Percentiles rank a stretch among this genome's conserved stretches.
Evolutionary conservation across 2,329 filamentous ascomycete genomes (phyloP).

Genomic region (Davidsoniella virescens): DNA sequence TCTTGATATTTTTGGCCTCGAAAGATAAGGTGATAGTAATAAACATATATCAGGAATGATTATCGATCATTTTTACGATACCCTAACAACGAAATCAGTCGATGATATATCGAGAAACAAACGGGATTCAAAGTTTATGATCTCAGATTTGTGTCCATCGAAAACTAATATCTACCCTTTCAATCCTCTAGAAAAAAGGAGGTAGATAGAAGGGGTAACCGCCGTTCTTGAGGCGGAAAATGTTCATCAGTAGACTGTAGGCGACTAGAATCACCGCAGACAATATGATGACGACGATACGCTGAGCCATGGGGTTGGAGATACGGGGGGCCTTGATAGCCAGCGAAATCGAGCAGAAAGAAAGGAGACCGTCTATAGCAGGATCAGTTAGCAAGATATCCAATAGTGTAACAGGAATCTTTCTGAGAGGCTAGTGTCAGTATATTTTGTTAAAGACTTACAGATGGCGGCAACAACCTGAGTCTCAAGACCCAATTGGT

Average conservation of each 20-base stretch:
- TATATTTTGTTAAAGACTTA: slow-evolving; percentile 33
- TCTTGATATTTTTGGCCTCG: too few relatives aligned
- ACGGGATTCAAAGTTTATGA: too few relatives aligned
- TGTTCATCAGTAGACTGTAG: slow-evolving; percentile 87
- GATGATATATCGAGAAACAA: too few relatives aligned
- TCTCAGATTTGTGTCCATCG: too few relatives aligned
- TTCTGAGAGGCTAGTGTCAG: slow-evolving; percentile 16
- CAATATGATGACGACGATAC: slow-evolving; percentile 69
- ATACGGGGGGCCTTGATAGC: slow-evolving; percentile 88
- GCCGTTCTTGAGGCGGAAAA: slow-evolving; percentile 88
- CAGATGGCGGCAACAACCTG: slow-evolving; percentile 89
- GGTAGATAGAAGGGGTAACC: slow-evolving; percentile 91
- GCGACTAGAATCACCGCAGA: slow-evolving; percentile 58
- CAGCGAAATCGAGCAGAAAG: slow-evolving; percentile 82
- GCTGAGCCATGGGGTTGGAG: slow-evolving; percentile 57
- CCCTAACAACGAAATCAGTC: too few relatives aligned
- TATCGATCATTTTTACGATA: too few relatives aligned
- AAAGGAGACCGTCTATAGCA: slow-evolving; percentile 53
- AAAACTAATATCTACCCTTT: too few relatives aligned
- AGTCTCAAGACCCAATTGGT: slow-evolving; percentile 84
- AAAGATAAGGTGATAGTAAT: too few relatives aligned
- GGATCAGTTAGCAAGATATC: not conserved
- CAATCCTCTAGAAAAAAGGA: slow-evolving; percentile 49
- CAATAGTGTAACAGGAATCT: not conserved
- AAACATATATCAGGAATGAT: too few relatives aligned